A percentile compares a stretch with the other conserved stretches of the same genome.
phyloP scores from a whole-genome alignment of 2,329 filamentous ascomycete species.

The Coccinonectria pachysandricola region DNA sequence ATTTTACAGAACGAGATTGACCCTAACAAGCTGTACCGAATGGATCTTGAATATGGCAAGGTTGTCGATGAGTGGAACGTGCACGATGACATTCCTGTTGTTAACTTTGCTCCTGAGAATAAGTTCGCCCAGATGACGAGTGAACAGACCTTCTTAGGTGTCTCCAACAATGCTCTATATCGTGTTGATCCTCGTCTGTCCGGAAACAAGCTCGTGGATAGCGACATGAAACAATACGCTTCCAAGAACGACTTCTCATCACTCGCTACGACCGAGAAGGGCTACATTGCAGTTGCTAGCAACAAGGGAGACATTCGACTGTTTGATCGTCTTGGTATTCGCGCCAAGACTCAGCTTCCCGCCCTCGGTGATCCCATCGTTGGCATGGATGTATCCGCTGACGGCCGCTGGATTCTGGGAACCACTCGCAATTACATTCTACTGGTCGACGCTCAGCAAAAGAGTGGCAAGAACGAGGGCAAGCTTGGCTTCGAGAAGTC shows the following conservation, averaged over 20 bases:
- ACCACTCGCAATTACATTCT: slow-evolving; percentile 92
- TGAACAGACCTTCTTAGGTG: slow-evolving; percentile 88
- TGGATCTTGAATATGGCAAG: slow-evolving; percentile 97
- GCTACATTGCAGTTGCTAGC: slow-evolving; percentile 91
- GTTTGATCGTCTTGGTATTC: slow-evolving; percentile 92
- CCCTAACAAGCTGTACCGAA: slow-evolving; percentile 85
- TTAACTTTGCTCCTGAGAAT: slow-evolving; percentile 87
- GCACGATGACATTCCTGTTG: slow-evolving; percentile 88
- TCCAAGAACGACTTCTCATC: slow-evolving; percentile 98
- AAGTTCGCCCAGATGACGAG: slow-evolving; percentile 97
- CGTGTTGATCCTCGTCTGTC: slow-evolving; percentile 83
- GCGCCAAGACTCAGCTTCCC: slow-evolving; percentile 93
- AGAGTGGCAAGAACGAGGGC: slow-evolving; percentile 89
- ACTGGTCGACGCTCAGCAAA: slow-evolving; percentile 83
- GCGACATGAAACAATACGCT: slow-evolving; percentile 87
- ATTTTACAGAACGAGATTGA: slow-evolving; percentile 76
- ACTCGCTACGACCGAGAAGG: slow-evolving; percentile 88
- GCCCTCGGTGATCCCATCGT: slow-evolving; percentile 92
- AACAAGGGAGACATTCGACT: slow-evolving; percentile 97
- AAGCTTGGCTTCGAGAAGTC: slow-evolving; percentile 95
- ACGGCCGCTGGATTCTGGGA: slow-evolving; percentile 89
- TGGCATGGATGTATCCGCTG: slow-evolving; percentile 87
- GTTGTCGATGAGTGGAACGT: slow-evolving; percentile 98
- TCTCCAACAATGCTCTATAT: slow-evolving; percentile 87
- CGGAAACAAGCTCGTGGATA: slow-evolving; percentile 86